Base-by-base conservation (phyloP, 768 basidiomycete genomes). In the Kondoa malvinella region DNA sequence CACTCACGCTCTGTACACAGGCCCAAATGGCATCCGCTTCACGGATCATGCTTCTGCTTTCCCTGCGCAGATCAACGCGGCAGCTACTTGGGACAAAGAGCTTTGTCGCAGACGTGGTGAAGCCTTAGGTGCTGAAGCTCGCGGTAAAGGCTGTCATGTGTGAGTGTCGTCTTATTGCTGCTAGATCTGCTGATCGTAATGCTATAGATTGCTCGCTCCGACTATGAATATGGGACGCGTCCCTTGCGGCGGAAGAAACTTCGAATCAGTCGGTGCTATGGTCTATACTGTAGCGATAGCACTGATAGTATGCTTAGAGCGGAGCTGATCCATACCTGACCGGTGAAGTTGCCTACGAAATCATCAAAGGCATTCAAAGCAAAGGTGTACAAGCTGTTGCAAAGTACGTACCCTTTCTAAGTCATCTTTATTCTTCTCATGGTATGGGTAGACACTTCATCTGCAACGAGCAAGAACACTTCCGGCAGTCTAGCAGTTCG, bases 121-220 rank as follows among this genome's bases (percentile, higher is more conserved):
- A 56, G 65, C 57, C 21, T 12, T 60, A 21, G 68, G 68, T 1
- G 62, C 66, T 30, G 68, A 71, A 57, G 57, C 68, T 4, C 66
- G 59, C 16, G 80, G 80, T 2, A 72, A 76, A n/a, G 83, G 83
- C 27, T 82, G 83, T 1, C 73, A 74, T 27, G 34, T 75, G 73
- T n/a, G n/a, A n/a, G n/a, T n/a, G n/a, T n/a, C n/a, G n/a, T n/a
- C n/a, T n/a, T n/a, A n/a, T n/a, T n/a, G n/a, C n/a, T n/a, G n/a
- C n/a, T n/a, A n/a, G n/a, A n/a, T n/a, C n/a, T n/a, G n/a, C n/a
- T n/a, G n/a, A n/a, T n/a, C n/a, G n/a, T n/a, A n/a, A n/a, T n/a
- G n/a, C n/a, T n/a, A n/a, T n/a, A n/a, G n/a, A n/a, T n/a, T 72
- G 66, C 64, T 71, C 33, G 57, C 68, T 57, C 17, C 33, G 8